These are phyloP conservation scores for Melaleuca alternifolia DNA, from an alignment of 345 rosid species.

Conservation along the genomic window DNA sequence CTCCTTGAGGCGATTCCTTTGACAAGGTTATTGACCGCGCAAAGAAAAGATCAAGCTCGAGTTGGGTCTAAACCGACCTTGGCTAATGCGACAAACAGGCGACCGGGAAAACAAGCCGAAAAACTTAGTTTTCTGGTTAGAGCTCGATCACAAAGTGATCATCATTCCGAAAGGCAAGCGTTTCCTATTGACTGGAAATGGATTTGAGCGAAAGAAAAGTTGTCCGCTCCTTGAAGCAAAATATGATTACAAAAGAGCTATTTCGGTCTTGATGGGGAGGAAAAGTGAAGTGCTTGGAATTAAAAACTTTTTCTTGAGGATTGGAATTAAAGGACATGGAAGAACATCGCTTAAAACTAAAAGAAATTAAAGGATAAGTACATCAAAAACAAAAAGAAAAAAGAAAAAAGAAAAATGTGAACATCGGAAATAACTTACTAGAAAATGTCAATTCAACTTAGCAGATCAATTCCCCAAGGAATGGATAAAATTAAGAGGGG, in stretches of 20 bases:
- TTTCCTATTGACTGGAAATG: neutral
- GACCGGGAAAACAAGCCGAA: neutral
- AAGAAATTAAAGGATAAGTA: neutral
- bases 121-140: neutral
- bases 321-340: neutral
- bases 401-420: neutral
- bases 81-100: neutral
- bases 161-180: neutral
- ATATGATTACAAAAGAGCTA: too few species aligned
- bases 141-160: neutral
- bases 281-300: neutral
- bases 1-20: neutral
- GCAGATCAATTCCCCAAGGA: neutral
- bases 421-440: neutral
- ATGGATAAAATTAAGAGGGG: neutral
- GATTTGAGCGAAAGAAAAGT: neutral
- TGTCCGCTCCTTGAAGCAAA: neutral
- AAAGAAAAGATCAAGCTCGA: neutral
- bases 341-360: neutral
- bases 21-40: neutral
- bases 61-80: neutral
- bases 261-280: too few species aligned
- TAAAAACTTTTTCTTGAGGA: too few species aligned
- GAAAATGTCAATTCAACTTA: neutral
- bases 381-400: neutral